Percentiles rank a stretch among this genome's conserved stretches.
Evolutionary conservation across 2,329 filamentous ascomycete species (phyloP).

Genomic region (Ascochyta rabiei): DNA sequence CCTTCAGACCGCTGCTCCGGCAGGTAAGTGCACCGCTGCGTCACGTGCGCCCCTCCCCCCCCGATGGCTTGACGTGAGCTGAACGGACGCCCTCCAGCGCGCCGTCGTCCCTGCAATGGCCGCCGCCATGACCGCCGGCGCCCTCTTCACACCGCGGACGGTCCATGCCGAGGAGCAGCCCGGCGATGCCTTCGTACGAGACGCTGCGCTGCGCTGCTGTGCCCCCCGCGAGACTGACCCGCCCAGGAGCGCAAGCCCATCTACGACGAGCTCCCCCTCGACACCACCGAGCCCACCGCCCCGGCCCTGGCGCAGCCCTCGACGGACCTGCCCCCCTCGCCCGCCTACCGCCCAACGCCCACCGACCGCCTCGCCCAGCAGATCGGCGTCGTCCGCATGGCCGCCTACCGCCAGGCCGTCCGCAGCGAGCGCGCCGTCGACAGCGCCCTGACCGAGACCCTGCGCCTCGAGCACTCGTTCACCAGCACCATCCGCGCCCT

Average conservation of each 20-base stretch:
- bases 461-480: slow-evolving; percentile 86
- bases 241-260: slow-evolving; percentile 64
- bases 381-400: slow-evolving; percentile 79
- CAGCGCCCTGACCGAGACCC: slow-evolving; percentile 76
- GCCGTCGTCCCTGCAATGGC: slow-evolving; percentile 55
- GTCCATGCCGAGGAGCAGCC: slow-evolving; percentile 56
- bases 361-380: slow-evolving; percentile 88
- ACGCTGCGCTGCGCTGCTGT: neutral
- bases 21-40: slow-evolving; percentile 50
- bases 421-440: slow-evolving; percentile 84
- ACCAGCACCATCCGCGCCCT: slow-evolving; percentile 87
- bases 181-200: slow-evolving; percentile 27
- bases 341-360: slow-evolving; percentile 66
- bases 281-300: slow-evolving; percentile 46
- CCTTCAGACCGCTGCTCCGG: slow-evolving; percentile 59
- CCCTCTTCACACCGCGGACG: slow-evolving; percentile 55
- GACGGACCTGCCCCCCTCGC: slow-evolving; percentile 33
- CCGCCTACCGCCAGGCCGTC: slow-evolving; percentile 77
- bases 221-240: neutral
- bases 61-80: neutral
- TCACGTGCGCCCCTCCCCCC: no score
- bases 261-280: slow-evolving; percentile 69
- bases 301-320: slow-evolving; percentile 41
- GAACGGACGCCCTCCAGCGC: slow-evolving; percentile 48
- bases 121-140: slow-evolving; percentile 51